phyloP scores from a whole-genome alignment of 768 basidiomycete genomes.

The Lactarius indigo region DNA sequence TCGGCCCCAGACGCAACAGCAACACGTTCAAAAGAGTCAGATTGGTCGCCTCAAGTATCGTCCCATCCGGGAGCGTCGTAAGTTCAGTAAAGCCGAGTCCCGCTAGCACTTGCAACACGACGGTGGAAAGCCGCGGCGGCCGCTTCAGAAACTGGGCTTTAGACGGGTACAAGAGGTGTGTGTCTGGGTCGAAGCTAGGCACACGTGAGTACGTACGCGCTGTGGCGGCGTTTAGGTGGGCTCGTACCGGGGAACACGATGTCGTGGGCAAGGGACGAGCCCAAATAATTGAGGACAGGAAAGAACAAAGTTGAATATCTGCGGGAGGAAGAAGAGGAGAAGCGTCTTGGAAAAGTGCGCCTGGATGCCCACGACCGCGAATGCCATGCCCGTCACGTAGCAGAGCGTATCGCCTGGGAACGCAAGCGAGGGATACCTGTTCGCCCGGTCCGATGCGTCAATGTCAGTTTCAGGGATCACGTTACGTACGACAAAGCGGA shows the following conservation, averaged over 20 bases:
- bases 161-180: conserved; percentile 78
- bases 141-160: conserved; percentile 55
- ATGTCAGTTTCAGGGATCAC: background rate
- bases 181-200: conserved; percentile 66
- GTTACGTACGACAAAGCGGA: background rate
- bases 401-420: conserved; percentile 98
- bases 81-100: conserved; percentile 65
- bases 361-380: conserved; percentile 95
- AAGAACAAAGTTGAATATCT: conserved; percentile 95
- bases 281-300: conserved; percentile 95
- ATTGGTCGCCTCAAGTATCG: conserved; percentile 74
- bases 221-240: background rate
- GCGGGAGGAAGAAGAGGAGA: conserved; percentile 94
- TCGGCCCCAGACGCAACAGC: conserved; percentile 74
- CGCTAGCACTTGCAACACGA: conserved; percentile 59
- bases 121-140: conserved; percentile 50
- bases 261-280: conserved; percentile 89
- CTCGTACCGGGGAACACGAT: conserved; percentile 82
- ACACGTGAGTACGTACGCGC: background rate
- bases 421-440: conserved; percentile 91
- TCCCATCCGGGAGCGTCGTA: conserved; percentile 48
- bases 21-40: conserved; percentile 89
- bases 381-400: conserved; percentile 98
- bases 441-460: conserved; percentile 3
- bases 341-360: conserved; percentile 97